Evolutionary conservation across 2,329 filamentous ascomycete species (phyloP).

Genomic region (Ophiostoma sp.): DNA sequence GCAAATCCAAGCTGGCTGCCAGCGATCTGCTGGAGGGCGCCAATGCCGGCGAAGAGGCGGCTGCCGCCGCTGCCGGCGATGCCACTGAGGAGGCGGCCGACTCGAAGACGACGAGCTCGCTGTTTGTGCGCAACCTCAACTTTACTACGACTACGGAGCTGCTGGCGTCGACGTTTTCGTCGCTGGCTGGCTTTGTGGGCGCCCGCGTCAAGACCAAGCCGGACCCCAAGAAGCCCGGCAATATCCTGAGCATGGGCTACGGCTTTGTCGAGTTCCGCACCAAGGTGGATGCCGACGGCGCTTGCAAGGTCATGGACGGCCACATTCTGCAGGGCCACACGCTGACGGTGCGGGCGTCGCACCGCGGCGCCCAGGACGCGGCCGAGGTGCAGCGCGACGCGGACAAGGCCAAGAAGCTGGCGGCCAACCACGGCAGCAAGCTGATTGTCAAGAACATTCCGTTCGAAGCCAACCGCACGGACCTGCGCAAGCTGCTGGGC

Average conservation of each 20-base stretch:
- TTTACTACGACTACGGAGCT: conserved; percentile 77
- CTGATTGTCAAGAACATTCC: conserved; percentile 97
- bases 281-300: conserved; percentile 71
- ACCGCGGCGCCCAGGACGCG: conserved; percentile 72
- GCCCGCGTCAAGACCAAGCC: conserved; percentile 89
- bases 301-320: conserved; percentile 80
- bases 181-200: conserved; percentile 81
- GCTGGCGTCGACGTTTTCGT: conserved; percentile 70
- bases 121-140: conserved; percentile 92
- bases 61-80: background rate
- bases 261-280: conserved; percentile 86
- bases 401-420: conserved; percentile 74
- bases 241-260: conserved; percentile 93
- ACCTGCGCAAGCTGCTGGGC: conserved; percentile 77
- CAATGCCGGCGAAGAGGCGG: background rate
- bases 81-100: conserved; percentile 1
- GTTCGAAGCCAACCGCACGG: conserved; percentile 91
- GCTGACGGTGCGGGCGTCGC: conserved; percentile 77
- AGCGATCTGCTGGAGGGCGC: conserved; percentile 23
- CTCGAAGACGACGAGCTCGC: conserved; percentile 60
- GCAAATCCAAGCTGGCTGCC: conserved; percentile 24
- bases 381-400: conserved; percentile 80
- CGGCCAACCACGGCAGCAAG: conserved; percentile 69
- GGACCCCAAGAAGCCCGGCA: conserved; percentile 83
- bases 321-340: conserved; percentile 82